Conservation (phyloP, 441 rosid genomes). For the Populus hybrid region DNA sequence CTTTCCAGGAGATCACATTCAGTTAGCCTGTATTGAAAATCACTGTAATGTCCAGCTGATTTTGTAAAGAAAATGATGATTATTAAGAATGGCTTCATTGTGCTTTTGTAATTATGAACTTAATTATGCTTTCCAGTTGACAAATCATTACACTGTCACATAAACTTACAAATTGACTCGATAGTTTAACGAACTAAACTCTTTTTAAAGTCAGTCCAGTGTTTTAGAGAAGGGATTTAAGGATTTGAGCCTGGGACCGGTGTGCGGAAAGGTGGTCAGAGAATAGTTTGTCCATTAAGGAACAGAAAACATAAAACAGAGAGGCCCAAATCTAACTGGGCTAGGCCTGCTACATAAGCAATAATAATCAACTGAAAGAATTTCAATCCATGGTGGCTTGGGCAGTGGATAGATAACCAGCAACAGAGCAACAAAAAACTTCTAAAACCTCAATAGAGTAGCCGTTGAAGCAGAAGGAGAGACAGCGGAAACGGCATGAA, state of each 20-base stretch:
- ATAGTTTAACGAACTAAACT: neutral
- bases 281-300: neutral
- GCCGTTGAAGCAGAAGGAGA: conserved; percentile 11
- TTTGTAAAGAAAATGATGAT: neutral
- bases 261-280: neutral
- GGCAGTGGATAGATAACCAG: neutral
- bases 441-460: neutral
- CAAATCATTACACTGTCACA: too few species aligned
- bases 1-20: neutral
- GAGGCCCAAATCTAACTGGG: neutral
- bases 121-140: neutral
- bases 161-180: neutral
- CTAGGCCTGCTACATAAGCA: neutral
- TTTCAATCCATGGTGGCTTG: neutral
- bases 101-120: neutral
- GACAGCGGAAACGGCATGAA: conserved; percentile 31
- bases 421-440: neutral
- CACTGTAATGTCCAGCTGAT: neutral
- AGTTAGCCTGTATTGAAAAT: neutral
- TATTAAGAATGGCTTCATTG: too few species aligned
- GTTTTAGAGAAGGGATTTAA: neutral
- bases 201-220: neutral
- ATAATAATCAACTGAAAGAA: neutral
- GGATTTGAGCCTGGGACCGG: neutral
- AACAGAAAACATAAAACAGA: neutral